These are phyloP conservation scores for Backusella luteola DNA, from an alignment of 192 early-diverging fungal species.

Conservation along the genomic window DNA sequence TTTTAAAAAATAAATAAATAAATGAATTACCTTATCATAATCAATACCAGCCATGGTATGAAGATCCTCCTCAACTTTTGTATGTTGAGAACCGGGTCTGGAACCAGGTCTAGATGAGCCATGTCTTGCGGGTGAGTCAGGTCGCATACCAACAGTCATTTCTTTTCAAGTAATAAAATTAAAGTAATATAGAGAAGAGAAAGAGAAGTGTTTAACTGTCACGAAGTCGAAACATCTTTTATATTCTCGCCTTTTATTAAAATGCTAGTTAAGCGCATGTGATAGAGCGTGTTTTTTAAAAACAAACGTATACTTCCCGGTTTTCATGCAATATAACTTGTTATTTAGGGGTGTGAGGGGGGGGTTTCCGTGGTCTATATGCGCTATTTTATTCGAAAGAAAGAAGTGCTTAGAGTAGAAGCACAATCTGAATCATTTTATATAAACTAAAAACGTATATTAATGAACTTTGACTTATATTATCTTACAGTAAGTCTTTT, in stretches of 20 bases:
- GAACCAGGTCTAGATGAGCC: constrained; percentile 28
- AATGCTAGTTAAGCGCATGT: background rate
- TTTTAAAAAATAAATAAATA: background rate
- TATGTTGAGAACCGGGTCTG: constrained; percentile 24
- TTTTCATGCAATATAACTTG: background rate
- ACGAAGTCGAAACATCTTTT: background rate
- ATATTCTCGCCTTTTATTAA: background rate
- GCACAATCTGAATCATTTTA: too few species aligned
- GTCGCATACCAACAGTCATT: constrained; percentile 17
- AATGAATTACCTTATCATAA: constrained; percentile 55
- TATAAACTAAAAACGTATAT: too few species aligned
- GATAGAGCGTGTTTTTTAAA: background rate
- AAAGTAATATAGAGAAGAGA: background rate
- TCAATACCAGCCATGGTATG: constrained; percentile 75
- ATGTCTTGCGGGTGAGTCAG: constrained; percentile 26
- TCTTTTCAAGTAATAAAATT: background rate
- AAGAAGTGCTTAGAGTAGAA: background rate
- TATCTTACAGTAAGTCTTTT: too few species aligned
- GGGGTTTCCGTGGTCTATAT: background rate
- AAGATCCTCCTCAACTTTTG: constrained; percentile 64
- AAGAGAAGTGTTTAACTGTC: background rate
- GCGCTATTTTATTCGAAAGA: background rate
- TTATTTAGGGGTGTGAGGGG: background rate
- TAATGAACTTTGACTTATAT: too few species aligned
- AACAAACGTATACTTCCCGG: background rate